phyloP scores from a whole-genome alignment of 345 rosid species.

The Sonneratia alba region DNA sequence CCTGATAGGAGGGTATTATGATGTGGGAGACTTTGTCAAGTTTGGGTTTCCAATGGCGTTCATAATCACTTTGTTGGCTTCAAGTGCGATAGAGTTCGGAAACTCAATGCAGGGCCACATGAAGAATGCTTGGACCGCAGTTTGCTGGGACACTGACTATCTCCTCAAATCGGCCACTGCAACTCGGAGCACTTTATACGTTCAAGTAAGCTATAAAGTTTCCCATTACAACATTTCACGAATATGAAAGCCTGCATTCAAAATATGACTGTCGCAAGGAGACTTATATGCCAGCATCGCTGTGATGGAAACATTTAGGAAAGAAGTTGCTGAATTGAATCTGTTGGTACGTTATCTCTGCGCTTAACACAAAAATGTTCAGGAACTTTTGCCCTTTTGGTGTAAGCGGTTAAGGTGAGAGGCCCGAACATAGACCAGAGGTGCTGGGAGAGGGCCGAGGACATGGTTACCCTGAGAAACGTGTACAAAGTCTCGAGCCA shows the following conservation, averaged over 20 bases:
- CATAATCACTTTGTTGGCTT: constrained; percentile 55
- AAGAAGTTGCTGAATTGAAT: background rate
- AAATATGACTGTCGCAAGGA: background rate
- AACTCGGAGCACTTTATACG: constrained; percentile 43
- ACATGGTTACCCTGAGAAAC: constrained; percentile 61
- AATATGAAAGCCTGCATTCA: background rate
- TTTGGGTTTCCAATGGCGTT: constrained; percentile 78
- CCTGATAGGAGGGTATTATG: constrained; percentile 69
- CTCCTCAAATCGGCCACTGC: constrained; percentile 53
- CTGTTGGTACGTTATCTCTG: background rate
- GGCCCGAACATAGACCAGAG: constrained; percentile 59
- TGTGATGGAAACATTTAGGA: no score
- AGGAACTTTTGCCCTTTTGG: background rate
- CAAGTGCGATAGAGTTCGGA: constrained; percentile 72
- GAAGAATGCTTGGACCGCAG: constrained; percentile 38
- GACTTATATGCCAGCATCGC: no score
- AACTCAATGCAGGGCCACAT: constrained; percentile 40
- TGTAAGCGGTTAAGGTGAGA: constrained; percentile 37
- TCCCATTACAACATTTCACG: background rate
- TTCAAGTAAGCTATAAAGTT: constrained; percentile 36
- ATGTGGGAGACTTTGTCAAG: constrained; percentile 74
- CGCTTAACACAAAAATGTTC: background rate
- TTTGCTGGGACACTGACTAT: constrained; percentile 69
- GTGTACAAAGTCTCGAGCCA: constrained; percentile 49
- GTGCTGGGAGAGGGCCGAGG: constrained; percentile 81